These are phyloP conservation scores for Candida neerlandica DNA, from an alignment of 1,139 yeast genomes.

Conservation along the genomic window DNA sequence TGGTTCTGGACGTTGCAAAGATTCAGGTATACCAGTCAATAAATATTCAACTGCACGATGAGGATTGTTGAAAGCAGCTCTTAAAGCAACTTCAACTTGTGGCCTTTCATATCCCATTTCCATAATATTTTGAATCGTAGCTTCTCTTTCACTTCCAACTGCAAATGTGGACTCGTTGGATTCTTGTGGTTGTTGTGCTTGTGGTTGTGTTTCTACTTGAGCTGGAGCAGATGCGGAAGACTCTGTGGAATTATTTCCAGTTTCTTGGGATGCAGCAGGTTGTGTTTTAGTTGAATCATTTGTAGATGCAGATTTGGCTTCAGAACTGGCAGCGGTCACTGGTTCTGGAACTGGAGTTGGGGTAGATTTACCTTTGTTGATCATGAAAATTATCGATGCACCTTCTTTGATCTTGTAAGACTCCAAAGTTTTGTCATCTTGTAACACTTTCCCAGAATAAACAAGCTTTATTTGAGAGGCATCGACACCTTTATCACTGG, in stretches of 20 bases:
- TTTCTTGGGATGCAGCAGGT: slow-evolving; percentile 17
- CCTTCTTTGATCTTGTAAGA: slow-evolving; percentile 80
- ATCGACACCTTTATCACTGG: slow-evolving; percentile 68
- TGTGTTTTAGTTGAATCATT: slow-evolving; percentile 17
- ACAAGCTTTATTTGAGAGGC: slow-evolving; percentile 82
- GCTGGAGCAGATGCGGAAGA: slow-evolving; percentile 9
- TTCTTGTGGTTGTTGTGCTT: slow-evolving; percentile 10
- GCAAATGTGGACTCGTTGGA: slow-evolving; percentile 47
- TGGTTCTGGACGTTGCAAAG: slow-evolving; percentile 38
- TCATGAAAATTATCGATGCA: slow-evolving; percentile 92
- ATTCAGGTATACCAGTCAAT: slow-evolving; percentile 86
- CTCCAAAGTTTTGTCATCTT: slow-evolving; percentile 76
- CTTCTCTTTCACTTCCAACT: slow-evolving; percentile 65
- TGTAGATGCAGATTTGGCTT: slow-evolving; percentile 24
- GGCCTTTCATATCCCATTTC: slow-evolving; percentile 95
- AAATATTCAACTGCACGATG: slow-evolving; percentile 97
- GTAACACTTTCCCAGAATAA: slow-evolving; percentile 88
- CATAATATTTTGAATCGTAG: slow-evolving; percentile 77
- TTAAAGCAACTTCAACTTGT: slow-evolving; percentile 85
- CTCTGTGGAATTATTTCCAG: slow-evolving; percentile 1
- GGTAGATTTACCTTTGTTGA: slow-evolving; percentile 52
- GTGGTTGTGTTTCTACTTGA: slow-evolving; percentile 8
- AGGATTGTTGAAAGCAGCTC: slow-evolving; percentile 97
- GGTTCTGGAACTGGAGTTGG: slow-evolving; percentile 19
- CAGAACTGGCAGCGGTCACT: slow-evolving; percentile 11